Percentiles rank a stretch among this genome's conserved stretches.
Conservation (phyloP, 257 asterid species). For the Lycium barbarum region DNA sequence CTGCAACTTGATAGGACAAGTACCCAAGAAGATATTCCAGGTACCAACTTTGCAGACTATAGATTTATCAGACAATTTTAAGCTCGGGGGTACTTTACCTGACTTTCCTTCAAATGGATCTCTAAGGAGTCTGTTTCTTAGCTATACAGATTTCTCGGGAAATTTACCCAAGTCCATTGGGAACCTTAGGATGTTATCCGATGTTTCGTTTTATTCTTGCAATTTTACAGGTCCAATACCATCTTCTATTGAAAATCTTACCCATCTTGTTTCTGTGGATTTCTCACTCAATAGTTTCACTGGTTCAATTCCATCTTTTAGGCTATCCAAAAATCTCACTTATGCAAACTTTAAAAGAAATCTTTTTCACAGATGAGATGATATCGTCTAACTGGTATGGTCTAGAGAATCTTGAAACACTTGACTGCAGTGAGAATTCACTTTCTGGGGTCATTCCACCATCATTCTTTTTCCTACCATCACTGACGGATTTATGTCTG, state of each 20-base stretch:
- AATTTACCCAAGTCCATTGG: constrained; percentile 46
- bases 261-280: constrained; percentile 44
- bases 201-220: constrained; percentile 47
- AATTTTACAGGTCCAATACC: constrained; percentile 57
- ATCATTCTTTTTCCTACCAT: constrained; percentile 50
- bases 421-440: constrained; percentile 47
- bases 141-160: constrained; percentile 49
- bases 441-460: constrained; percentile 51
- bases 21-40: constrained; percentile 33
- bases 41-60: constrained; percentile 28
- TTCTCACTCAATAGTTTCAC: constrained; percentile 47
- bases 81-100: constrained; percentile 49
- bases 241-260: constrained; percentile 39
- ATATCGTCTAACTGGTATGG: constrained; percentile 49
- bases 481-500: constrained; percentile 46
- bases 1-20: constrained; percentile 41
- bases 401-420: constrained; percentile 36
- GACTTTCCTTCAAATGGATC: constrained; percentile 41
- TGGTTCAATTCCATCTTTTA: constrained; percentile 50
- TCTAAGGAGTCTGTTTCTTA: constrained; percentile 42
- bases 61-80: constrained; percentile 16
- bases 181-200: constrained; percentile 45
- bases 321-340: constrained; percentile 45
- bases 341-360: constrained; percentile 45
- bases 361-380: constrained; percentile 46